A percentile compares a stretch with the other conserved stretches of the same genome.
These are phyloP conservation scores for Mortierella sp. DNA, from an alignment of 371 early-diverging fungal genomes.

Conservation along the genomic window DNA sequence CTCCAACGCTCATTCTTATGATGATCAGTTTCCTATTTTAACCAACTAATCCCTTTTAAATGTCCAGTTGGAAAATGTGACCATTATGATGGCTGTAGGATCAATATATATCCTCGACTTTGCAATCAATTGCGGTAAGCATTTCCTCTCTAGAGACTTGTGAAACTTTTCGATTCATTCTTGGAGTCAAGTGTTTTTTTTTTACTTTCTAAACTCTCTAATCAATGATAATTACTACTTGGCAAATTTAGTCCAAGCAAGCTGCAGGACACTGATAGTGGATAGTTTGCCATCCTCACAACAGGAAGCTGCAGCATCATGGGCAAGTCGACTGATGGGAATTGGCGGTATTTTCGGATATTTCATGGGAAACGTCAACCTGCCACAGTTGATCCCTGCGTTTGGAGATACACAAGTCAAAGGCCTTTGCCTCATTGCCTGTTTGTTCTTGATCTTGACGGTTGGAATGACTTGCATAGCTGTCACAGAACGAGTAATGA, in stretches of 20 bases:
- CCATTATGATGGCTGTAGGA: conserved; percentile 77
- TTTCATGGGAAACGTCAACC: conserved; percentile 88
- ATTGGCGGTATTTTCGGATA: conserved; percentile 91
- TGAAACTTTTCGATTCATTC: not conserved
- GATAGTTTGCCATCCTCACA: conserved; percentile 85
- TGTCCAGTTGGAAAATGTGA: conserved; percentile 60
- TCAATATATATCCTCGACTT: conserved; percentile 93
- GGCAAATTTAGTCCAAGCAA: conserved; percentile 88
- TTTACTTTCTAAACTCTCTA: too few relatives aligned
- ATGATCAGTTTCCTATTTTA: not conserved
- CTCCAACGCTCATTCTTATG: too few relatives aligned
- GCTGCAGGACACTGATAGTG: conserved; percentile 89
- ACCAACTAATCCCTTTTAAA: not conserved
- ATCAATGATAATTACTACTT: too few relatives aligned
- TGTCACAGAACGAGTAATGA: conserved; percentile 66
- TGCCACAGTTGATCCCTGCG: conserved; percentile 76
- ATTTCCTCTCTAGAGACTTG: not conserved
- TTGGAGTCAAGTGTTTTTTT: too few relatives aligned
- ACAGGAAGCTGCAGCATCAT: conserved; percentile 90
- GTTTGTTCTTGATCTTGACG: conserved; percentile 68
- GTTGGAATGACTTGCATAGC: conserved; percentile 78
- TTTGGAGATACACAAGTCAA: conserved; percentile 89
- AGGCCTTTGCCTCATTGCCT: conserved; percentile 82
- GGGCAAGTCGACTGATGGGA: conserved; percentile 94
- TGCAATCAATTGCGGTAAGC: conserved; percentile 86